phyloP scores from a whole-genome alignment of 2,329 filamentous ascomycete genomes.

The Ceratocystis smalleyi region DNA sequence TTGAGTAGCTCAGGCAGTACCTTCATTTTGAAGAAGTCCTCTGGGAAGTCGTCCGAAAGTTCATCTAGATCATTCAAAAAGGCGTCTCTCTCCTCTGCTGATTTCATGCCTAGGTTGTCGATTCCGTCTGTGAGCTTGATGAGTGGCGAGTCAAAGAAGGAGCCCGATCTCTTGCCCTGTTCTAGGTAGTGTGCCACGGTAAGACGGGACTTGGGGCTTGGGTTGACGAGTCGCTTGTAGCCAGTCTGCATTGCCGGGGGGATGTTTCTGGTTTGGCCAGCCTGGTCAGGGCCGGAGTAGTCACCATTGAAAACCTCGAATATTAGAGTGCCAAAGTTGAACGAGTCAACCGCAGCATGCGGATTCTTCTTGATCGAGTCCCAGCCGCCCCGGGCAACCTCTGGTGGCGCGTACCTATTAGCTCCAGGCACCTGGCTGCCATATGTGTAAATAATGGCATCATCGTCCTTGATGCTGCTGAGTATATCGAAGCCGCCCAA shows the following conservation, averaged over 20 bases:
- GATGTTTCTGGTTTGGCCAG: slow-evolving; percentile 71
- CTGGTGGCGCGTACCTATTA: slow-evolving; percentile 69
- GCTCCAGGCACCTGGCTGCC: slow-evolving; percentile 78
- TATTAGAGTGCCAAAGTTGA: slow-evolving; percentile 68
- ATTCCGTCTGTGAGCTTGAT: slow-evolving; percentile 88
- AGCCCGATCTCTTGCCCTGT: slow-evolving; percentile 63
- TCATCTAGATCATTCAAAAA: slow-evolving; percentile 73
- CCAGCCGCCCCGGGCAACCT: slow-evolving; percentile 79
- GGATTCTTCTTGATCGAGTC: slow-evolving; percentile 73
- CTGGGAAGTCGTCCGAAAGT: slow-evolving; percentile 83
- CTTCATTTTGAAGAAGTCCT: slow-evolving; percentile 97
- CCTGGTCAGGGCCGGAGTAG: slow-evolving; percentile 61
- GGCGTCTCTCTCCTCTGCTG: slow-evolving; percentile 64
- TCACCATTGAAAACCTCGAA: slow-evolving; percentile 85
- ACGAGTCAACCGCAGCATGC: slow-evolving; percentile 69
- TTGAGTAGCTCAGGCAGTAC: slow-evolving; percentile 91
- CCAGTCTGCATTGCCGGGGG: slow-evolving; percentile 78
- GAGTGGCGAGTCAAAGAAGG: slow-evolving; percentile 84
- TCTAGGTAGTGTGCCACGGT: slow-evolving; percentile 78
- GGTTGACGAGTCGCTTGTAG: slow-evolving; percentile 77
- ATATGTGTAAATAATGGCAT: slow-evolving; percentile 85
- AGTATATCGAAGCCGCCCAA: slow-evolving; percentile 84
- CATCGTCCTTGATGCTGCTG: slow-evolving; percentile 90
- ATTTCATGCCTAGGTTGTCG: slow-evolving; percentile 82
- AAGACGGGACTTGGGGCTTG: slow-evolving; percentile 76